phyloP scores from a whole-genome alignment of 768 basidiomycete species.

The Hypholoma sublateritium region DNA sequence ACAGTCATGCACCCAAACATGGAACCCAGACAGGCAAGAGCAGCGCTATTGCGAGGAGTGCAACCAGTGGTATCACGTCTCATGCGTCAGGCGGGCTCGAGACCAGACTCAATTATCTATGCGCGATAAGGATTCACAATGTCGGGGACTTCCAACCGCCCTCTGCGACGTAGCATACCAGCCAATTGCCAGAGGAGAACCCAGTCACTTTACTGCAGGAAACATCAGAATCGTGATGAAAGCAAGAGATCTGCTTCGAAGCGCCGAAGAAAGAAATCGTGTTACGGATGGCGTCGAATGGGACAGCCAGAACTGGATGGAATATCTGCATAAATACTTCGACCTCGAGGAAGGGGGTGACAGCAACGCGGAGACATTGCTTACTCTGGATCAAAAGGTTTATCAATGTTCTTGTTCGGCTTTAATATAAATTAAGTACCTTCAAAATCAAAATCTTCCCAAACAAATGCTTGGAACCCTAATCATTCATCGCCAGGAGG shows the following conservation, averaged over 20 bases:
- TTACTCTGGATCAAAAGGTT: neutral
- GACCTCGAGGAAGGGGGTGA: neutral
- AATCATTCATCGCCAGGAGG: no score
- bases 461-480: no score
- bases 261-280: neutral
- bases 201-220: neutral
- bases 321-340: neutral
- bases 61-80: neutral
- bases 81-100: neutral
- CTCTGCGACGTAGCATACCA: neutral
- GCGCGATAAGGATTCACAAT: neutral
- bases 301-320: neutral
- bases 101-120: neutral
- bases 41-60: neutral
- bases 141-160: neutral
- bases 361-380: neutral
- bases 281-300: neutral
- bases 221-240: neutral
- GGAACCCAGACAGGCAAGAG: neutral
- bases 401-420: neutral
- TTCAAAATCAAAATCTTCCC: no score
- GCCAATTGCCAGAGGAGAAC: neutral
- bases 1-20: neutral
- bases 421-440: no score
- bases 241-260: neutral